Percentiles rank a stretch among this genome's conserved stretches.
Evolutionary conservation across 495 filamentous ascomycete genomes (phyloP).

Genomic region (Hypoxylon lenormandii): DNA sequence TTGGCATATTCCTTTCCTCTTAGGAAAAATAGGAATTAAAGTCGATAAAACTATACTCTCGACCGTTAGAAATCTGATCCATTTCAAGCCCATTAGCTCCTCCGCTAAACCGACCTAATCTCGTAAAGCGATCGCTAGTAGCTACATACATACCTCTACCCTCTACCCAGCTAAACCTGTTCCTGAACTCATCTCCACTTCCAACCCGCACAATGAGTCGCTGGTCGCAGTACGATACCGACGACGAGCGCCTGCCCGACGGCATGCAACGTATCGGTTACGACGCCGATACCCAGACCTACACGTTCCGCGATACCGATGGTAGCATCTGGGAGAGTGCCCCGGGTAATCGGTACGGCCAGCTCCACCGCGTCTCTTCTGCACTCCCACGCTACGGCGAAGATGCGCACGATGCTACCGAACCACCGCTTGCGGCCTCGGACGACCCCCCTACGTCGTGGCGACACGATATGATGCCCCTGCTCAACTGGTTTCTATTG

Average conservation of each 20-base stretch:
- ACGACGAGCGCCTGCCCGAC: slow-evolving; percentile 65
- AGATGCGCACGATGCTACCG: slow-evolving; percentile 35
- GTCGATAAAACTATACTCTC: no score
- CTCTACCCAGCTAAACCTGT: background rate
- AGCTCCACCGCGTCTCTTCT: slow-evolving; percentile 51
- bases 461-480: slow-evolving; percentile 52
- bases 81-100: no score
- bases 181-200: slow-evolving; percentile 8
- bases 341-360: slow-evolving; percentile 60
- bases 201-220: slow-evolving; percentile 50
- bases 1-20: no score
- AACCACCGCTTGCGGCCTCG: slow-evolving; percentile 21
- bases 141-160: no score
- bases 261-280: slow-evolving; percentile 66
- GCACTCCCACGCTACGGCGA: slow-evolving; percentile 37
- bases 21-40: no score
- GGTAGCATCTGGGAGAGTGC: slow-evolving; percentile 59
- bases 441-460: slow-evolving; percentile 40
- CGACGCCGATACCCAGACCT: slow-evolving; percentile 64
- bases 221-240: slow-evolving; percentile 60
- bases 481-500: slow-evolving; percentile 53
- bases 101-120: no score
- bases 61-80: no score
- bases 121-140: no score
- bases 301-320: slow-evolving; percentile 61